phyloP scores from a whole-genome alignment of 1,284 basidiomycete species.

The Amanita bisporigera region DNA sequence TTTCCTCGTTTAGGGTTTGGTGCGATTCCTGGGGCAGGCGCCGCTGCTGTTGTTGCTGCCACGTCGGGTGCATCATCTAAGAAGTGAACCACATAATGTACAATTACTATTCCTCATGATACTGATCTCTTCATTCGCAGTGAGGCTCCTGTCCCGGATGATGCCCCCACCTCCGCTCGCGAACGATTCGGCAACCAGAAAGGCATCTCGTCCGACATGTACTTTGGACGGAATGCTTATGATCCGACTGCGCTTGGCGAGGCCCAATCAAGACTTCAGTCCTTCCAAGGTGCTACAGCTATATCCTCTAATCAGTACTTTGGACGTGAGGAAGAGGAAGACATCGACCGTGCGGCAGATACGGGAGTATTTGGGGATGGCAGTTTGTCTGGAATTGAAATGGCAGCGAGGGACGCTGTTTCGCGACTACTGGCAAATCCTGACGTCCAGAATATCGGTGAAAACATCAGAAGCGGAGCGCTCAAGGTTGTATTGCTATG shows the following conservation, averaged over 20 bases:
- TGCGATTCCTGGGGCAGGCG: slow-evolving; percentile 67
- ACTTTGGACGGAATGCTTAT: slow-evolving; percentile 91
- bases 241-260: slow-evolving; percentile 78
- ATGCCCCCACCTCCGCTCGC: slow-evolving; percentile 81
- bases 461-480: slow-evolving; percentile 82
- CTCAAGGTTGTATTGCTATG: slow-evolving; percentile 65
- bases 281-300: slow-evolving; percentile 91
- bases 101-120: neutral
- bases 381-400: slow-evolving; percentile 76
- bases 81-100: slow-evolving; percentile 47
- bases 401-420: slow-evolving; percentile 82
- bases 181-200: slow-evolving; percentile 94
- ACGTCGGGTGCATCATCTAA: slow-evolving; percentile 47
- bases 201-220: slow-evolving; percentile 97
- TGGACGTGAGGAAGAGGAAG: slow-evolving; percentile 83
- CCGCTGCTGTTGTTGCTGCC: slow-evolving; percentile 56
- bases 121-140: slow-evolving; percentile 18
- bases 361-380: slow-evolving; percentile 68
- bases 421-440: slow-evolving; percentile 84
- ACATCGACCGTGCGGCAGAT: slow-evolving; percentile 46
- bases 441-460: slow-evolving; percentile 88
- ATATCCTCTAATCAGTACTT: slow-evolving; percentile 98
- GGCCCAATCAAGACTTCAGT: slow-evolving; percentile 81
- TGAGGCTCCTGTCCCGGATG: slow-evolving; percentile 51
- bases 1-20: slow-evolving; percentile 91